Percentiles rank a stretch among this genome's conserved stretches.
phyloP scores from a whole-genome alignment of 352 stramenopile species.

The Phytophthora cajani region DNA sequence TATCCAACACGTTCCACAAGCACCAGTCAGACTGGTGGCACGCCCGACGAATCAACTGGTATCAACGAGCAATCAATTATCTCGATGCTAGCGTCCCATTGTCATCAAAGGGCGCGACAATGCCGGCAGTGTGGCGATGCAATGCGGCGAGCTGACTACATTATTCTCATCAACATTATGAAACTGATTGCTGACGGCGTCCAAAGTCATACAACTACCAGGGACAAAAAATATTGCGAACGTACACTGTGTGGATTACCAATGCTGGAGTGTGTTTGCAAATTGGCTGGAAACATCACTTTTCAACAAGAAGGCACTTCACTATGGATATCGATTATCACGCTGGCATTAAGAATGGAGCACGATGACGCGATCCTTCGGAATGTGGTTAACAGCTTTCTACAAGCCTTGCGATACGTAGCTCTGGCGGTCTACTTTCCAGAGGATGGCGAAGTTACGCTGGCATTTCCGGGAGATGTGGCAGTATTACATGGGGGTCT shows the following conservation, averaged over 20 bases:
- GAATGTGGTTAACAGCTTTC: constrained; percentile 58
- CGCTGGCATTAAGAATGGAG: constrained; percentile 39
- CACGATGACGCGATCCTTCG: constrained; percentile 47
- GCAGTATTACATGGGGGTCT: constrained; percentile 38
- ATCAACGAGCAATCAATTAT: constrained; percentile 49
- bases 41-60: constrained; percentile 20
- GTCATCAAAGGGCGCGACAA: constrained; percentile 41
- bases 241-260: constrained; percentile 43
- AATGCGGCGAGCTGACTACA: constrained; percentile 43
- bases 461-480: constrained; percentile 33
- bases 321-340: constrained; percentile 51
- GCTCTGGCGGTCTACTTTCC: constrained; percentile 50
- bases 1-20: constrained; percentile 58
- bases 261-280: constrained; percentile 58
- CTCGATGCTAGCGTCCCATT: constrained; percentile 59
- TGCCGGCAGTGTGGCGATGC: constrained; percentile 10
- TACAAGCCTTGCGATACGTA: constrained; percentile 62
- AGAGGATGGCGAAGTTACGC: constrained; percentile 27
- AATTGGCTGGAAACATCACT: constrained; percentile 35
- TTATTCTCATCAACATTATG: constrained; percentile 54
- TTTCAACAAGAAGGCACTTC: constrained; percentile 45
- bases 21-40: constrained; percentile 27
- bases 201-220: constrained; percentile 2
- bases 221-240: constrained; percentile 38
- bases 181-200: constrained; percentile 31